These are phyloP conservation scores for Marasmius fiardii DNA, from an alignment of 1,284 basidiomycete genomes.

Conservation along the genomic window DNA sequence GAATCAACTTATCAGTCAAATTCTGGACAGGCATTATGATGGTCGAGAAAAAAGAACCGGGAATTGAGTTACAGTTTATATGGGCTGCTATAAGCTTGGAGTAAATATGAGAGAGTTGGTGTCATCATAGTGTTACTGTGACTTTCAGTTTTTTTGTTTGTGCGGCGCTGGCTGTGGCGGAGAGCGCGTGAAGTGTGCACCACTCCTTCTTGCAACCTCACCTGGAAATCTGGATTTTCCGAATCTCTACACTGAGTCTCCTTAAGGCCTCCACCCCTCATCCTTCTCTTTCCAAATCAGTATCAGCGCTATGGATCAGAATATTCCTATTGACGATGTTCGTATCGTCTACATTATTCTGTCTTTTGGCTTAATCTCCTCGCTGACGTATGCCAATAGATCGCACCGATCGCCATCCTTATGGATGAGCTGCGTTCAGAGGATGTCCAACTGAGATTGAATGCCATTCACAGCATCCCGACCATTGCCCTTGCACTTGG, in stretches of 20 bases:
- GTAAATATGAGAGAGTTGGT: no score
- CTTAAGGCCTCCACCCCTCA: slow-evolving; percentile 4
- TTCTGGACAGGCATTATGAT: slow-evolving; percentile 50
- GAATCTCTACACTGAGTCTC: slow-evolving; percentile 9
- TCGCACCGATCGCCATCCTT: slow-evolving; percentile 83
- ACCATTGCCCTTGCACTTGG: slow-evolving; percentile 98
- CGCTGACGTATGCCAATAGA: slow-evolving; percentile 37
- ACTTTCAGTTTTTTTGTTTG: no score
- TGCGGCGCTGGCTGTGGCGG: no score
- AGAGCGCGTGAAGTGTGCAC: no score
- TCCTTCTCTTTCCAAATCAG: slow-evolving; percentile 6
- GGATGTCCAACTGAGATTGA: slow-evolving; percentile 92
- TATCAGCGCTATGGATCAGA: slow-evolving; percentile 54
- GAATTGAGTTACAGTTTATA: no score
- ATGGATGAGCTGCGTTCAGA: slow-evolving; percentile 96
- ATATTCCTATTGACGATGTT: slow-evolving; percentile 51
- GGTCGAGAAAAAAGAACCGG: no score
- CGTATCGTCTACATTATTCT: neutral
- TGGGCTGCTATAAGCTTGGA: no score
- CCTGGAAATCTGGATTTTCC: slow-evolving; percentile 4
- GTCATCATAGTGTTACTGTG: no score
- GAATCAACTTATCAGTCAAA: slow-evolving; percentile 34
- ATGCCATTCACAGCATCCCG: slow-evolving; percentile 96
- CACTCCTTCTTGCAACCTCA: no score
- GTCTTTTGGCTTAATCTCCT: neutral